phyloP scores from a whole-genome alignment of 108 stramenopile species.

The Cyclotella cryptica region DNA sequence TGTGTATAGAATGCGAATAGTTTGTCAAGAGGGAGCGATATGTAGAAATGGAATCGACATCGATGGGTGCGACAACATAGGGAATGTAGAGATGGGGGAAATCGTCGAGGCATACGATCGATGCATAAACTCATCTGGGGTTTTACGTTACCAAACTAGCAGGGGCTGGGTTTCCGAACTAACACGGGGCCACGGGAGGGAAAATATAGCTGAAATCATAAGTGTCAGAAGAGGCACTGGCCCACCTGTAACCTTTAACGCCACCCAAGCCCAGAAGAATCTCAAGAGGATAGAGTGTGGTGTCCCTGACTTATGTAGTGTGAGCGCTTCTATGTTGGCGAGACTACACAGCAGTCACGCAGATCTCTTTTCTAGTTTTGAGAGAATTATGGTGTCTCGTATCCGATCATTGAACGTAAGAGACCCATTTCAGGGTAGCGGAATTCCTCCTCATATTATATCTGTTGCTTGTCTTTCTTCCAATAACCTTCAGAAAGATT shows the following conservation, averaged over 20 bases:
- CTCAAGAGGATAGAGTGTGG: constrained; percentile 70
- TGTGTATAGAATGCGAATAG: constrained; percentile 81
- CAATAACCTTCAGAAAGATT: constrained; percentile 55
- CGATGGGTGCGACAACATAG: constrained; percentile 86
- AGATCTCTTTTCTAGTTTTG: constrained; percentile 66
- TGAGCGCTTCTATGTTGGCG: constrained; percentile 74
- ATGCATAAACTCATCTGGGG: constrained; percentile 90
- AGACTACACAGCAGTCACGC: constrained; percentile 66
- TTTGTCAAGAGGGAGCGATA: constrained; percentile 91
- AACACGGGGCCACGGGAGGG: constrained; percentile 89
- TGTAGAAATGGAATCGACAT: constrained; percentile 92
- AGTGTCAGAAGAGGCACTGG: constrained; percentile 44
- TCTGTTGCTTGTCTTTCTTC: constrained; percentile 54
- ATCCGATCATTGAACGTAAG: constrained; percentile 51
- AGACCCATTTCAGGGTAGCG: constrained; percentile 47
- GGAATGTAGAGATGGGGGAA: constrained; percentile 89
- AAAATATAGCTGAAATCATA: constrained; percentile 94
- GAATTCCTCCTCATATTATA: constrained; percentile 51
- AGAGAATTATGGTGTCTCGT: constrained; percentile 61
- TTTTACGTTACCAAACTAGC: constrained; percentile 85
- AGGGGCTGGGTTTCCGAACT: constrained; percentile 95
- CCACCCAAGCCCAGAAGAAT: constrained; percentile 9
- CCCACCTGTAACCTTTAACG: neutral
- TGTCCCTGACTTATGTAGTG: constrained; percentile 70
- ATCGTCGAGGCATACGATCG: constrained; percentile 83